These are phyloP conservation scores for Truncatella angustata DNA, from an alignment of 2,329 filamentous ascomycete species.

Conservation along the genomic window DNA sequence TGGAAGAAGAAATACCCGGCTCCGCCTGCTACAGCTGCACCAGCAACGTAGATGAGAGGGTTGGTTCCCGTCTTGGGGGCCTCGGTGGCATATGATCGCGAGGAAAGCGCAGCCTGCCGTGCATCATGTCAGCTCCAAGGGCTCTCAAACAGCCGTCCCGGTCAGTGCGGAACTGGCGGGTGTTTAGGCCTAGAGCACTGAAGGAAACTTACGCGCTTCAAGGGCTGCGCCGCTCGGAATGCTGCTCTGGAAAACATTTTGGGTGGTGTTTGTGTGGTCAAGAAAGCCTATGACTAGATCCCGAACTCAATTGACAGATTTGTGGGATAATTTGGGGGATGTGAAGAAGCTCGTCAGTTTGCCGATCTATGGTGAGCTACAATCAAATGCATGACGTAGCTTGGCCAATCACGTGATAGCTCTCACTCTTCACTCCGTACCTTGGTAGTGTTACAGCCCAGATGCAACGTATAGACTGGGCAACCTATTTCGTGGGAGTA, in stretches of 20 bases:
- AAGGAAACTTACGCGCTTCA: slow-evolving; percentile 49
- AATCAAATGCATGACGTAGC: slow-evolving; percentile 4
- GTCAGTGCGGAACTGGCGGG: slow-evolving; percentile 17
- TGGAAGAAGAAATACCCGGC: slow-evolving; percentile 56
- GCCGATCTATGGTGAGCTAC: slow-evolving; percentile 2
- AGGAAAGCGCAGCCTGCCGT: slow-evolving; percentile 22
- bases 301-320: slow-evolving; percentile 6
- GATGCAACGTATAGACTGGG: no score
- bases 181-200: slow-evolving; percentile 9
- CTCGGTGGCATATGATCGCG: slow-evolving; percentile 66
- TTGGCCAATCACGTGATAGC: slow-evolving; percentile 8
- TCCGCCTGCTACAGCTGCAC: slow-evolving; percentile 57
- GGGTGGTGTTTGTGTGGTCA: slow-evolving; percentile 8
- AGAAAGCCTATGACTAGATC: not conserved
- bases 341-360: slow-evolving; percentile 1
- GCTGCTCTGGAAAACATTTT: slow-evolving; percentile 59
- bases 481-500: no score
- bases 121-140: slow-evolving; percentile 15
- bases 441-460: no score
- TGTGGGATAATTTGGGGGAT: not conserved
- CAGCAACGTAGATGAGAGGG: slow-evolving; percentile 58
- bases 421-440: not conserved
- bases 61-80: slow-evolving; percentile 54
- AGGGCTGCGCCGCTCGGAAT: slow-evolving; percentile 52
- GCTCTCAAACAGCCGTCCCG: not conserved